A percentile compares a stretch with the other conserved stretches of the same genome.
These are phyloP conservation scores for Globisporangium nunn DNA, from an alignment of 352 stramenopile species.

Conservation along the genomic window DNA sequence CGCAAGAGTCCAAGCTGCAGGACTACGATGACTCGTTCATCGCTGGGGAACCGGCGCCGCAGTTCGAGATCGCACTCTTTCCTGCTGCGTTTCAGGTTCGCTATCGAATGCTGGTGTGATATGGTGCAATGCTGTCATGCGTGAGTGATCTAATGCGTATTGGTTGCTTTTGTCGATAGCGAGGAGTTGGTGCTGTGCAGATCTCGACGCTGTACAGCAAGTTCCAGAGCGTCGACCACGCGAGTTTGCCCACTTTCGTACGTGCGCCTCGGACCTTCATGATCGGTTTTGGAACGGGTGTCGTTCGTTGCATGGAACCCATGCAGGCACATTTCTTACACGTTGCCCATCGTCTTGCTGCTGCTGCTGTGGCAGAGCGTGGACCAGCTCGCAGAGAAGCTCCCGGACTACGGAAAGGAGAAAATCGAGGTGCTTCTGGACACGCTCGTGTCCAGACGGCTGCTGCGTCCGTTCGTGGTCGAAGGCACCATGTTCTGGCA, in stretches of 20 bases:
- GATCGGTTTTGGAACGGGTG: not conserved
- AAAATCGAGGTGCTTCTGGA: slow-evolving; percentile 78
- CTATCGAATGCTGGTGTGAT: not conserved
- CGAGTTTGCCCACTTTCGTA: slow-evolving; percentile 52
- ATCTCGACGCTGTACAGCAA: slow-evolving; percentile 83
- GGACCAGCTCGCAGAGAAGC: slow-evolving; percentile 54
- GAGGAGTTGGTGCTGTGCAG: slow-evolving; percentile 69
- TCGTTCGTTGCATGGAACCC: no score
- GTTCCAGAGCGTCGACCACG: slow-evolving; percentile 51
- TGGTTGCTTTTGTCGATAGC: slow-evolving; percentile 19
- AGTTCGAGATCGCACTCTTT: slow-evolving; percentile 70
- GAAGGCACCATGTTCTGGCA: slow-evolving; percentile 87
- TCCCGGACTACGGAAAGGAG: slow-evolving; percentile 59
- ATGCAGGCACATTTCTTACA: not conserved
- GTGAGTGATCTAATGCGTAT: not conserved
- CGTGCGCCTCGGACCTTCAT: slow-evolving; percentile 12
- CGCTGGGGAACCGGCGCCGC: slow-evolving; percentile 46
- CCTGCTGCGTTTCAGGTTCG: slow-evolving; percentile 68
- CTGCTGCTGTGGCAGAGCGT: slow-evolving; percentile 36
- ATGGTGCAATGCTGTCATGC: not conserved
- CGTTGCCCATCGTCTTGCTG: not conserved
- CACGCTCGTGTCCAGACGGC: slow-evolving; percentile 58
- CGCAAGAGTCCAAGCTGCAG: slow-evolving; percentile 53
- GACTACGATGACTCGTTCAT: slow-evolving; percentile 71
- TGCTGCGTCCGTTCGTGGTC: slow-evolving; percentile 77